Conservation (phyloP, 208 protist species). For the Histomonas meleagridis region DNA sequence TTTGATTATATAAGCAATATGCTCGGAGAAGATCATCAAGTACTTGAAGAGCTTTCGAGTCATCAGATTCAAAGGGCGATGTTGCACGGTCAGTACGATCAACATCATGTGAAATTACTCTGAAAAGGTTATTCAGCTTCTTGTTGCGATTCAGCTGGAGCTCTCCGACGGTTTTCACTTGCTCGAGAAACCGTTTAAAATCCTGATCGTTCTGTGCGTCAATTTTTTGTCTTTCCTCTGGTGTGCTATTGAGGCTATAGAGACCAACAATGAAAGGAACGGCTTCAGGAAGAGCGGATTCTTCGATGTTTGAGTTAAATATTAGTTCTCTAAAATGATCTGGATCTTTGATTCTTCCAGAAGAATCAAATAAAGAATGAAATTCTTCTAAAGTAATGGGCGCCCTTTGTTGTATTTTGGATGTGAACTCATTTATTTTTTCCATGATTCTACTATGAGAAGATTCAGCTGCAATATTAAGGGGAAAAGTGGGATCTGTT, state of each 20-base stretch:
- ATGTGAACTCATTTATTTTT: not conserved
- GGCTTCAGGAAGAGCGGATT: not conserved
- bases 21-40: not conserved
- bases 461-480: not conserved
- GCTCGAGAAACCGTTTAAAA: not conserved
- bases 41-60: not conserved
- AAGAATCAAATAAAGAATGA: not conserved
- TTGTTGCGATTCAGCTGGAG: not conserved
- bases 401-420: not conserved
- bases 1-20: not conserved
- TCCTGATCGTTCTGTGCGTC: not conserved
- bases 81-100: not conserved
- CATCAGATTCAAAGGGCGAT: not conserved
- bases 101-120: not conserved
- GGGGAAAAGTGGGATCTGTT: not conserved
- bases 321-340: too few relatives aligned
- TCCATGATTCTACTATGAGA: not conserved
- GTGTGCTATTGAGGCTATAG: not conserved
- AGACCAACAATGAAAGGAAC: not conserved
- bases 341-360: not conserved
- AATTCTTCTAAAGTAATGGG: not conserved
- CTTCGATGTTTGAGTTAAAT: too few relatives aligned
- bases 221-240: not conserved
- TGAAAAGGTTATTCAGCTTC: not conserved
- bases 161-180: not conserved